These are phyloP conservation scores for Dryadomyces quercus-mongolicae DNA, from an alignment of 2,329 filamentous ascomycete genomes.

Conservation along the genomic window DNA sequence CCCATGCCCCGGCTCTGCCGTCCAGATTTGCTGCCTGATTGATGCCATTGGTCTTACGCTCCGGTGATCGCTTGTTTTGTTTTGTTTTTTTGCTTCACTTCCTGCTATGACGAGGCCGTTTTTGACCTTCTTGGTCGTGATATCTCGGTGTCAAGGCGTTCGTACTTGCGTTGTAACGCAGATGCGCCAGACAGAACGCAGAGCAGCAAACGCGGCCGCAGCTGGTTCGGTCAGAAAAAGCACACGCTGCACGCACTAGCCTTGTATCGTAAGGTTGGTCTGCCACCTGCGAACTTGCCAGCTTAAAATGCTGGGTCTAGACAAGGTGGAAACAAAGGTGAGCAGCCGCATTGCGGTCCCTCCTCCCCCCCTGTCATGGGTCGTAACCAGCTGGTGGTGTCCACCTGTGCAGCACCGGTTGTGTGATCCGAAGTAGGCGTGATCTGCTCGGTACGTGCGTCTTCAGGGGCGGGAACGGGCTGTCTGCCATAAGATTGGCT, in stretches of 20 bases:
- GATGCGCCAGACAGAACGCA: conserved; percentile 7
- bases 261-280: neutral
- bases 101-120: neutral
- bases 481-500: neutral
- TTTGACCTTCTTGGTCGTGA: neutral
- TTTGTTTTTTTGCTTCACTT: neutral
- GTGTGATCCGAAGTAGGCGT: neutral
- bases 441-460: neutral
- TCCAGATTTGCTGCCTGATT: neutral
- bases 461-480: neutral
- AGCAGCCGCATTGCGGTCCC: neutral
- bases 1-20: neutral
- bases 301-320: neutral
- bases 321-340: neutral
- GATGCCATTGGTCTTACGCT: conserved; percentile 1
- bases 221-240: conserved; percentile 1
- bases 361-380: neutral
- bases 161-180: conserved; percentile 10
- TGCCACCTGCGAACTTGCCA: neutral
- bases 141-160: neutral
- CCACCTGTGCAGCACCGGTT: neutral
- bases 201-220: neutral
- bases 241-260: neutral
- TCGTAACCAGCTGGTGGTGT: neutral
- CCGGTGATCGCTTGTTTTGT: neutral